phyloP scores from a whole-genome alignment of 768 basidiomycete species.

The Lactarius vividus region DNA sequence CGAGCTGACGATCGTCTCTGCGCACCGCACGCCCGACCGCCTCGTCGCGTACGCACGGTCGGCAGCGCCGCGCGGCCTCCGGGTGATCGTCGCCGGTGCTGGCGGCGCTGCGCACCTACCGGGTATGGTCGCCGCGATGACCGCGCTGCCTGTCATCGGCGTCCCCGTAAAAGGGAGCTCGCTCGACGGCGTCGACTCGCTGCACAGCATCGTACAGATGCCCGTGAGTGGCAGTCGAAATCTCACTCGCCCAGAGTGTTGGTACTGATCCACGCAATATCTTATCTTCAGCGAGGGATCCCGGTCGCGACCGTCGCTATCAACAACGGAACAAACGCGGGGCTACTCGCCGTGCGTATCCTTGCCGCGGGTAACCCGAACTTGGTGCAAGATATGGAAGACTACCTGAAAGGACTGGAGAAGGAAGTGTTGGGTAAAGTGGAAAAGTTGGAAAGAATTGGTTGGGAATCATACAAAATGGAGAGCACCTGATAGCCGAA shows the following conservation, averaged over 20 bases:
- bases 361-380: conserved; percentile 69
- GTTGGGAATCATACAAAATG: conserved; percentile 82
- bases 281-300: conserved; percentile 72
- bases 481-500: conserved; percentile 18
- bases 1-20: conserved; percentile 94
- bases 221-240: conserved; percentile 58
- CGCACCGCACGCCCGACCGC: conserved; percentile 90
- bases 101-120: conserved; percentile 99
- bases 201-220: conserved; percentile 99
- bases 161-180: conserved; percentile 95
- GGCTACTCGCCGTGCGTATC: conserved; percentile 87
- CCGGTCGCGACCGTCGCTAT: conserved; percentile 98
- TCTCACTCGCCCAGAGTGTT: background rate
- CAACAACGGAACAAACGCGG: conserved; percentile 93
- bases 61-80: conserved; percentile 63
- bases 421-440: conserved; percentile 78
- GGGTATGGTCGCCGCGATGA: conserved; percentile 98
- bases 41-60: conserved; percentile 78
- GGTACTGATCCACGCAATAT: conserved; percentile 10
- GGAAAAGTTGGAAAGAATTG: conserved; percentile 67
- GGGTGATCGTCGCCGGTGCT: conserved; percentile 89
- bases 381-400: conserved; percentile 64
- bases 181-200: conserved; percentile 93
- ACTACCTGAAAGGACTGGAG: conserved; percentile 67
- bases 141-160: conserved; percentile 87